Base-by-base conservation (phyloP, 371 early-diverging fungal species). In the Haplosporangium sp. region DNA sequence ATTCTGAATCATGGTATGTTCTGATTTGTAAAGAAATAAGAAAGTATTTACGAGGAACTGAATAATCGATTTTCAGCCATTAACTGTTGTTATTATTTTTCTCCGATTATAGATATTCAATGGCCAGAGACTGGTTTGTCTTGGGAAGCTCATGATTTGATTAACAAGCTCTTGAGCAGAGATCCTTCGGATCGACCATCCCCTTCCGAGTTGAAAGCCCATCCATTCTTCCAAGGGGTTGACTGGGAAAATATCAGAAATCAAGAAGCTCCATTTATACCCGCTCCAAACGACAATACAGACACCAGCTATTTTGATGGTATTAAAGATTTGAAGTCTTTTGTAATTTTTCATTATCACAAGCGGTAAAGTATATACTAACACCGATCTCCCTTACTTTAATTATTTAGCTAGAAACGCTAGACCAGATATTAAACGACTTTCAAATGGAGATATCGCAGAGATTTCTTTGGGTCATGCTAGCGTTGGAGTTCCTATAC, bases 221-320 rank as follows among this genome's bases (percentile, higher is more conserved):
- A 94, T 72, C 86, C 89, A 4, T 96, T 94, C 88, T 96, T 96
- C 77, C 87, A 83, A 38, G 88, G 83, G 9, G 77, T 96, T 8
- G 88, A 92, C 45, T 96, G 95, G 95, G 85, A 89, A 35, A 83
- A 88, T 57, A 85, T 95, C 13, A 87, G 89, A 3, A 71, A 86
- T 45, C 85, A 92, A 50, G 85, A 87, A 67, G 86, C 96, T 6
- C 97, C 97, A 2, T 92, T 92, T 82, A 87, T 93, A 9, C 96
- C 97, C 8, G 84, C 86, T 15, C 92, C 94, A 9, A 87, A 85
- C 27, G 91, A 91, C 58, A 84, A 87, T 27, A 85, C 84, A 15
- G 96, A 96, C 68, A 95, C 96, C 17, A 92, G 93, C 70, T 94
- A 95, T 76, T 95, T 95, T 83, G 94, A 92, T 84, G 84, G 84